Evolutionary conservation across 2,329 filamentous ascomycete species (phyloP).

Genomic region (Talaromyces sp.): DNA sequence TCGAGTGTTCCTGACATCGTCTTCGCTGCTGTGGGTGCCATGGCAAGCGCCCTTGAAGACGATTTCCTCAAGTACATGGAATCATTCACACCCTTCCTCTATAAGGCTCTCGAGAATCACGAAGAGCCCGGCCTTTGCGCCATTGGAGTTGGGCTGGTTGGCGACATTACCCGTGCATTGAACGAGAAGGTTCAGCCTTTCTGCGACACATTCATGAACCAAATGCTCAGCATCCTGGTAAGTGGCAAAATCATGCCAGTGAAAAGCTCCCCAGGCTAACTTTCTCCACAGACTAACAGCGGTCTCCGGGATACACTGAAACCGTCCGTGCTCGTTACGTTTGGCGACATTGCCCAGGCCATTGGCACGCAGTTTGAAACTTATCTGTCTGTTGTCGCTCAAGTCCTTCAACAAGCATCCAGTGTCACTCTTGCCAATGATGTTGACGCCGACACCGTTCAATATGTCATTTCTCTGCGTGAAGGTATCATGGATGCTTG

Average conservation of each 20-base stretch:
- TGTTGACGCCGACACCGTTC: constrained; percentile 88
- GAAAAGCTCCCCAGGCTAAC: constrained; percentile 26
- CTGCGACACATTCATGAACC: constrained; percentile 98
- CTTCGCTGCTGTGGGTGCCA: constrained; percentile 86
- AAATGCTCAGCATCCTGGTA: constrained; percentile 62
- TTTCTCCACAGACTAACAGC: constrained; percentile 44
- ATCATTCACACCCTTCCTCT: constrained; percentile 83
- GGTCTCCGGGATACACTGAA: constrained; percentile 57
- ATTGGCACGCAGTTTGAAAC: constrained; percentile 90
- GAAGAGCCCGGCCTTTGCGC: constrained; percentile 91
- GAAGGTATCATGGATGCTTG: constrained; percentile 99
- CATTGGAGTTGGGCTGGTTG: constrained; percentile 95
- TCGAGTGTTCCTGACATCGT: constrained; percentile 92
- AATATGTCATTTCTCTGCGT: constrained; percentile 89
- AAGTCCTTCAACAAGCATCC: constrained; percentile 89
- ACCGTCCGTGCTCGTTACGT: constrained; percentile 95
- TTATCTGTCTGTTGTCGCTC: constrained; percentile 85
- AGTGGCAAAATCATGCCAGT: not conserved
- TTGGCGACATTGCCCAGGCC: constrained; percentile 93
- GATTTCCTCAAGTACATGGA: constrained; percentile 98
- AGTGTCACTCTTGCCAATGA: constrained; percentile 73
- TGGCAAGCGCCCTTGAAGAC: constrained; percentile 85
- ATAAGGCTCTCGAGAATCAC: constrained; percentile 90
- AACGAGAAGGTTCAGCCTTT: constrained; percentile 87
- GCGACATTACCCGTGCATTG: constrained; percentile 89